Evolutionary conservation across 2,329 filamentous ascomycete genomes (phyloP), one percentile per base, ranked within the genome.

Genomic region (Daldinia eschscholtzii): DNA sequence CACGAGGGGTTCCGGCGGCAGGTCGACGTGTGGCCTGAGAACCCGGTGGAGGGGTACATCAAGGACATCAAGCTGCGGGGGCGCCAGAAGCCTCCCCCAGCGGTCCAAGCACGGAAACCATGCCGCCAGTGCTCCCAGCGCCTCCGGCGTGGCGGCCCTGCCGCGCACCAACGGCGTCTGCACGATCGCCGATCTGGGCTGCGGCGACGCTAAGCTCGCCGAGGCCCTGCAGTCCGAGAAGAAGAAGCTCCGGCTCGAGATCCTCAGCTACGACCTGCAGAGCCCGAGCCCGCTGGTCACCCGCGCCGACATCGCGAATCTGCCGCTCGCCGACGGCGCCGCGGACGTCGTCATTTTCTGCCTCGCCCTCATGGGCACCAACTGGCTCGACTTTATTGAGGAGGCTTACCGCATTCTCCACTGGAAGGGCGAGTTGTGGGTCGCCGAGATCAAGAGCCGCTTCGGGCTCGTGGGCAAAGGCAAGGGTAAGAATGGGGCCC

Each of bases 291-390:
- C 89, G 18, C 87, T 94, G 20, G 92, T 99, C 70, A 97, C 93
- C 1, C 89, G 91, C 70, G 94, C 96, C 13, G 96, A 99, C 81
- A 96, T 98, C 59, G 91, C 94, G 33, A 87, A 91, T 67, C 84
- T 99, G 1, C 95, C 95, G 0, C 83, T 97, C 0, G 83, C 84
- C 4, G 90, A 94, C 73, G 91, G 89, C 50, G 89, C 87, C 69
- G 90, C 94, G 68, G 94, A 99, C 79, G 86, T 99, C 4, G 93
- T 93, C 56, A 91, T 99, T 73, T 98, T 98, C 84, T 99, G 96
- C 80, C 87, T 99, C 35, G 96, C 95, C 57, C 88, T 99, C 66
- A 99, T 99, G 96, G 96, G 96, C 77, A 99, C 96, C 62, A 99
- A 99, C 83, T 99, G 96, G 95, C 88, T 97, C 60, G 91, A 93